Base-by-base conservation (phyloP, 2,329 filamentous ascomycete species). In the Myriosclerotinia duriaeana region DNA sequence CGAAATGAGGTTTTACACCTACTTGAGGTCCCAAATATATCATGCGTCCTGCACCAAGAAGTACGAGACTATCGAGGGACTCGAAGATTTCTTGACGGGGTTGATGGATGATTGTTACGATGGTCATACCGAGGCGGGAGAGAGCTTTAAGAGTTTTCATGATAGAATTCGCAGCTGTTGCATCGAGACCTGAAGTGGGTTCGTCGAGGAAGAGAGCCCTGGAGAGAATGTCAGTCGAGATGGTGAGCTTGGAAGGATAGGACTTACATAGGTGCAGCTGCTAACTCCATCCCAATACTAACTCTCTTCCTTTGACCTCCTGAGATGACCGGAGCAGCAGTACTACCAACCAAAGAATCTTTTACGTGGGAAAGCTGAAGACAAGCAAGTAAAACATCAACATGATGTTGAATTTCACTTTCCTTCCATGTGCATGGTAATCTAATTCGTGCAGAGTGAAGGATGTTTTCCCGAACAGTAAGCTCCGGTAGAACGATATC, bases 261-360 rank as follows among this genome's bases (percentile, higher is more conserved):
- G 46, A 53, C 64, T 46, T 53, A 62, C 71, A 84, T 83, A 0
- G 84, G 84, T 71, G 84, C 85, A 15, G 84, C 83, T 0, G 82
- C 84, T 3, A 86, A 76, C 68, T 86, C 84, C 12, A 85, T 83
- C 12, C 84, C 86, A 68, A 95, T 86, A 59, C 79, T 83, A 11
- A 88, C 85, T 76, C 86, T 81, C 74, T 88, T 88, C 59, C 85
- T 75, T 71, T 87, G 84, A 62, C 85, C 85, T 69, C 87, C 87
- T 38, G 82, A 85, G 6, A 89, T 85, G 42, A 86, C 86, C 30
- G 85, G 81, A 20, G 88, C 80, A 68, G 83, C 87, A 58, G 87
- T 84, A 71, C 86, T 80, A 44, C 83, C 83, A 9, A 85, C 82
- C 68, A 80, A 17, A 84, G 78, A 44, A 82, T 85, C 67, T 59